A percentile compares a stretch with the other conserved stretches of the same genome.
Evolutionary conservation across 176 grass and related monocot species (phyloP).

Genomic region (Oryza glumipatula): DNA sequence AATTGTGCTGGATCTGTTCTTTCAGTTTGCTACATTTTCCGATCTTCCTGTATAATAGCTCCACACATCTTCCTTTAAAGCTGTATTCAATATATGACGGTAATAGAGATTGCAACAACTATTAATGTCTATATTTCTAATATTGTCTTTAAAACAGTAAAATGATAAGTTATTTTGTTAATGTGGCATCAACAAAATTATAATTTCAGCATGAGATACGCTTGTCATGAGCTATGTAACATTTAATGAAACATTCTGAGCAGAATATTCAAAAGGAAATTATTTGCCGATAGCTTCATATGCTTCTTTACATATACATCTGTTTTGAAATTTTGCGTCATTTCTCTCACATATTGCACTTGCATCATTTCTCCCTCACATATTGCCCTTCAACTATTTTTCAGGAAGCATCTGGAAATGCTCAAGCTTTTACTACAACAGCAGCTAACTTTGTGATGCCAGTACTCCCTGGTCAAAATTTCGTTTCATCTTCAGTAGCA

Average conservation of each 20-base stretch:
- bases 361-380: constrained; percentile 29
- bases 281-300: constrained; percentile 14
- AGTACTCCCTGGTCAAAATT: constrained; percentile 56
- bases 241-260: constrained; percentile 27
- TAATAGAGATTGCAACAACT: neutral
- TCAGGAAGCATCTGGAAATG: constrained; percentile 79
- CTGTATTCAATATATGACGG: neutral
- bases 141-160: neutral
- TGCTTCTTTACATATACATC: constrained; percentile 14
- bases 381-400: constrained; percentile 25
- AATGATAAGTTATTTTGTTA: constrained; percentile 8
- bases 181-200: neutral
- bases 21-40: neutral
- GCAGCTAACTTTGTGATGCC: constrained; percentile 57
- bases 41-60: neutral
- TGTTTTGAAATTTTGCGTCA: constrained; percentile 18
- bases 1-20: neutral
- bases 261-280: constrained; percentile 14
- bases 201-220: neutral
- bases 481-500: constrained; percentile 52
- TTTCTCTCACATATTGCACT: constrained; percentile 28
- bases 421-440: constrained; percentile 51
- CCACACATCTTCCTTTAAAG: neutral
- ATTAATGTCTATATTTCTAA: neutral
- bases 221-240: neutral